A percentile compares a stretch with the other conserved stretches of the same genome.
Evolutionary conservation across 106 monocot genomes (phyloP).

Genomic region (Platanthera zijinensis): DNA sequence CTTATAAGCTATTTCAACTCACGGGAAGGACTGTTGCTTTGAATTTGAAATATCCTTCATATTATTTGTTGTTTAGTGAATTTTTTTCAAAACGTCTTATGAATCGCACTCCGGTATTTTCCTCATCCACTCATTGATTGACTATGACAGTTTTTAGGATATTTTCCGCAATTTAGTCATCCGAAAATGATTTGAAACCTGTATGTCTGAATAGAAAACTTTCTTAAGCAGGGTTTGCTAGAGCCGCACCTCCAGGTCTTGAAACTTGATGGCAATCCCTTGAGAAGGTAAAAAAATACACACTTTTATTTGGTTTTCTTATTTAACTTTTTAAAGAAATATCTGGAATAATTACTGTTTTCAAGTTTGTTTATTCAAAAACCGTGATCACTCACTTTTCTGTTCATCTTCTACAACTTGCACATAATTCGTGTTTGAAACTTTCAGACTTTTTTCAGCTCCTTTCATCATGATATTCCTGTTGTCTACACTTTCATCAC

Average conservation of each 20-base stretch:
- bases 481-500: too few relatives aligned
- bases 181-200: not conserved
- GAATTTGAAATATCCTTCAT: not conserved
- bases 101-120: not conserved
- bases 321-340: not conserved
- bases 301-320: not conserved
- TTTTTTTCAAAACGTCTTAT: not conserved
- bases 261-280: slow-evolving; percentile 83
- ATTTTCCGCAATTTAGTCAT: not conserved
- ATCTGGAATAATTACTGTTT: too few relatives aligned
- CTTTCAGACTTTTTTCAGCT: too few relatives aligned
- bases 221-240: slow-evolving; percentile 66
- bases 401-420: too few relatives aligned
- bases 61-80: not conserved
- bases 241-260: slow-evolving; percentile 67
- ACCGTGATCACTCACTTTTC: too few relatives aligned
- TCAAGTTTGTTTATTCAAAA: too few relatives aligned
- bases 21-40: not conserved
- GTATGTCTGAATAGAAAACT: not conserved
- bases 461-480: too few relatives aligned
- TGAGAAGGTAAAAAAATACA: slow-evolving; percentile 53
- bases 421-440: too few relatives aligned
- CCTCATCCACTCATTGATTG: too few relatives aligned
- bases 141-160: not conserved
- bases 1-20: not conserved